Base-by-base conservation (phyloP, 257 asterid genomes). In the Cordia subcordata region DNA sequence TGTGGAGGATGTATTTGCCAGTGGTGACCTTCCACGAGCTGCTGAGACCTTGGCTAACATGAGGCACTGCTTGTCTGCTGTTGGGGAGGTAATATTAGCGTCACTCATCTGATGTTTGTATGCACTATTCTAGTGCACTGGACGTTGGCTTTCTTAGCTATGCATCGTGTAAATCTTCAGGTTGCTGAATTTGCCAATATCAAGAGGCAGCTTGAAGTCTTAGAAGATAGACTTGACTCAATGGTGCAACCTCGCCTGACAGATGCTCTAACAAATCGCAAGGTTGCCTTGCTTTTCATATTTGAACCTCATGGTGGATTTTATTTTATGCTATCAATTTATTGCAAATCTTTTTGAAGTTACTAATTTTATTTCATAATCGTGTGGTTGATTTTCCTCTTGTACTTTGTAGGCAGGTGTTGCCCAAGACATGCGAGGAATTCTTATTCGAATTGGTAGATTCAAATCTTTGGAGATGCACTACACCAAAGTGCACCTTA, bases 171-270 rank as follows among this genome's bases (percentile, higher is more conserved):
- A 12, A 53, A 63, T 68, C 71, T 72, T 66, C 89, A 93, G 99
- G 97, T 93, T 68, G 97, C 99, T 17, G 99, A 93, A 79, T 93
- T 93, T 75, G 99, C 97, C 56, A 93, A 93, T 75, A 87, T 93
- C 67, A 86, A 97, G 79, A 93, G 80, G 85, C 97, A 93, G 72
- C 99, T 93, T 65, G 97, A 89, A 83, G 96, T 93, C 55, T 72
- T 93, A 70, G 99, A 93, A 77, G 96, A 93, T 74, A 85, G 99
- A 82, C 79, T 93, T 63, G 99, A 93, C 72, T 80, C 91, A 21
- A 90, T 93, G 92, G 99, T 93, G 56, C 99, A 93, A 68, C 95
- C 97, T 75, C 96, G 85, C 66, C 76, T 93, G 57, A 85, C 91
- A 11, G 99, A 93, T 74, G 95, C 99, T 53, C 74, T 93, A 73